phyloP scores from a whole-genome alignment of 1,284 basidiomycete genomes.

The Wolfiporia cocos region DNA sequence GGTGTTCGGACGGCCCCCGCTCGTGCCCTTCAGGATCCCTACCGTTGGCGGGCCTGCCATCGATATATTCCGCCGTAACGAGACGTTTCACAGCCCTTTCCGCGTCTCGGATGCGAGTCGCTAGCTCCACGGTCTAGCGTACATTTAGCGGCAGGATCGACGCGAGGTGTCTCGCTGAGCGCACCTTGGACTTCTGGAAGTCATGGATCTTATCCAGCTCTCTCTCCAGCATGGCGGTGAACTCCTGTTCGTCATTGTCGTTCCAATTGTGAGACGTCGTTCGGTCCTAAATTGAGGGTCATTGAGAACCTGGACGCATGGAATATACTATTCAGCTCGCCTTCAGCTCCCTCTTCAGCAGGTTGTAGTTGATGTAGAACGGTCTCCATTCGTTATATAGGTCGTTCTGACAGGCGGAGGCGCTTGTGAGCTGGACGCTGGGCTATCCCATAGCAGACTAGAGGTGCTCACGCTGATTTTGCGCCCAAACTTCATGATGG shows the following conservation, averaged over 20 bases:
- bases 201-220: slow-evolving; percentile 96
- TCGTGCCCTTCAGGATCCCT: slow-evolving; percentile 56
- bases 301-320: neutral
- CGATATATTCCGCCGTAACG: slow-evolving; percentile 50
- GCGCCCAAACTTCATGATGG: slow-evolving; percentile 77
- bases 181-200: slow-evolving; percentile 89
- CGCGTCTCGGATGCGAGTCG: slow-evolving; percentile 73
- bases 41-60: slow-evolving; percentile 14
- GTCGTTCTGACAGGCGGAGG: slow-evolving; percentile 54
- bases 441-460: too few species aligned
- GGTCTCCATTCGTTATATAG: slow-evolving; percentile 88
- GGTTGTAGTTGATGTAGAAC: slow-evolving; percentile 87
- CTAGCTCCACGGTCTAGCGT: slow-evolving; percentile 74
- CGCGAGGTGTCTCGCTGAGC: slow-evolving; percentile 13
- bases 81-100: slow-evolving; percentile 77
- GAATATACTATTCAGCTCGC: slow-evolving; percentile 26
- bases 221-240: slow-evolving; percentile 72
- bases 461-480: slow-evolving; percentile 71
- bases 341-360: slow-evolving; percentile 88
- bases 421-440: slow-evolving; percentile 3
- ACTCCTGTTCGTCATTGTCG: slow-evolving; percentile 75
- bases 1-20: slow-evolving; percentile 41
- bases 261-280: slow-evolving; percentile 65
- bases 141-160: neutral
- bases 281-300: slow-evolving; percentile 35